phyloP scores from a whole-genome alignment of 2,329 filamentous ascomycete genomes.

The Pseudogymnoascus sp. region DNA sequence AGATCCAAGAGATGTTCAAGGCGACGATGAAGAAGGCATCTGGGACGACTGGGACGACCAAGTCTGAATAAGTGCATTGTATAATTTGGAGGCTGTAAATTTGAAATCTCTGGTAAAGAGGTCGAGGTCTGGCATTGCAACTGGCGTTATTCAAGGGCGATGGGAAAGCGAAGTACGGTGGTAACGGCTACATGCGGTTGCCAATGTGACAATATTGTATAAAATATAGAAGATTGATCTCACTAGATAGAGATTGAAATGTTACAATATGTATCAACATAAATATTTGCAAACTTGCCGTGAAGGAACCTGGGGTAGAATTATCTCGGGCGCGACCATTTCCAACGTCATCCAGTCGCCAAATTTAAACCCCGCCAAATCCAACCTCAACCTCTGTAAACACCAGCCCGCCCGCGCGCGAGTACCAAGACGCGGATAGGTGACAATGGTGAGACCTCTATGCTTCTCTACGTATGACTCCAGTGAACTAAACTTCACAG shows the following conservation, averaged over 20 bases:
- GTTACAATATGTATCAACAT: conserved; percentile 2
- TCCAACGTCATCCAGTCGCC: conserved; percentile 6
- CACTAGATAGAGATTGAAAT: conserved; percentile 4
- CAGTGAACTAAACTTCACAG: conserved; percentile 40
- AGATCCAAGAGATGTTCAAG: conserved; percentile 27
- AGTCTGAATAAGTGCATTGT: conserved; percentile 6
- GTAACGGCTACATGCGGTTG: not conserved
- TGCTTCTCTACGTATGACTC: conserved; percentile 7
- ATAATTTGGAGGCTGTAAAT: conserved; percentile 8
- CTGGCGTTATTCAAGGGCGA: conserved; percentile 10
- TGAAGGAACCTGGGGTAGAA: not conserved
- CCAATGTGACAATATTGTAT: conserved; percentile 8
- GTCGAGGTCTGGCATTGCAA: conserved; percentile 2
- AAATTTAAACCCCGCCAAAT: conserved; percentile 9
- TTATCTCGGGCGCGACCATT: not conserved
- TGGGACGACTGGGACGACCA: conserved; percentile 6
- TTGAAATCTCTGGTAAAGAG: not conserved
- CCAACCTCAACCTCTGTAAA: conserved; percentile 3
- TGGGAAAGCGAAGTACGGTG: conserved; percentile 8
- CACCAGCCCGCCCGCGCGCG: not conserved
- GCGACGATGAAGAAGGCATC: conserved; percentile 13
- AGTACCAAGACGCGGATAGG: conserved; percentile 13
- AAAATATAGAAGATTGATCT: not conserved
- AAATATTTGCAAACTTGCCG: not conserved
- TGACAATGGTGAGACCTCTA: conserved; percentile 26